Evolutionary conservation across 352 stramenopile species (phyloP).

Genomic region (Phytopythium vexans): DNA sequence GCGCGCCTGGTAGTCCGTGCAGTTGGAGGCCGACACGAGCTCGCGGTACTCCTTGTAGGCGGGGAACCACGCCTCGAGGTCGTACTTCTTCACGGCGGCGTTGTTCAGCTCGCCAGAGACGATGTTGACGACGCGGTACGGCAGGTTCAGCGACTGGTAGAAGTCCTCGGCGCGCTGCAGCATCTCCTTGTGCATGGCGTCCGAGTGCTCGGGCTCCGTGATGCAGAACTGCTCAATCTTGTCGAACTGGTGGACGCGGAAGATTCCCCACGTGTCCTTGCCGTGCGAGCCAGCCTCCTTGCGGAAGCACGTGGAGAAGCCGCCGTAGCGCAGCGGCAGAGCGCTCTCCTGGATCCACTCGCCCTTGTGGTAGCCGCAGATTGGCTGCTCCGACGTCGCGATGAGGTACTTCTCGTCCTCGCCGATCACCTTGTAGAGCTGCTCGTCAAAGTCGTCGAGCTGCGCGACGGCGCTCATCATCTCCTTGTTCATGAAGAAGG

Average conservation of each 20-base stretch:
- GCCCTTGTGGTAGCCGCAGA: constrained; percentile 98
- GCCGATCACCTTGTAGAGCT: constrained; percentile 99
- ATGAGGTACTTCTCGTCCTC: constrained; percentile 99
- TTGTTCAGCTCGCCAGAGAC: constrained; percentile 98
- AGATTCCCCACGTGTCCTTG: constrained; percentile 99
- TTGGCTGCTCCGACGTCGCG: constrained; percentile 99
- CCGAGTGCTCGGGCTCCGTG: constrained; percentile 91
- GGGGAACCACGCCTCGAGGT: constrained; percentile 99
- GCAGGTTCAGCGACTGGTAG: constrained; percentile 97
- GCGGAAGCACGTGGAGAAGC: constrained; percentile 99
- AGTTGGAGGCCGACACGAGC: constrained; percentile 99
- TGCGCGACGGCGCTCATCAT: constrained; percentile 98
- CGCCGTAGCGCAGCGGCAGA: constrained; percentile 86
- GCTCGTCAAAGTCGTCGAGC: constrained; percentile 99
- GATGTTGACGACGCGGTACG: constrained; percentile 99
- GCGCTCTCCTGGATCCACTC: constrained; percentile 86
- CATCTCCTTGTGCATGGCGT: constrained; percentile 93
- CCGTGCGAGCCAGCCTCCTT: constrained; percentile 99
- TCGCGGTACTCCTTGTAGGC: constrained; percentile 98
- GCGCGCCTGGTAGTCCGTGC: constrained; percentile 97
- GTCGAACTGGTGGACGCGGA: constrained; percentile 99
- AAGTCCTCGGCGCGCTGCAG: constrained; percentile 95
- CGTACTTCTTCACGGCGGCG: constrained; percentile 99
- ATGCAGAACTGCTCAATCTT: constrained; percentile 99
- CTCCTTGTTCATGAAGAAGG: constrained; percentile 99